phyloP scores from a whole-genome alignment of 345 rosid genomes.

The Lumnitzera racemosa region DNA sequence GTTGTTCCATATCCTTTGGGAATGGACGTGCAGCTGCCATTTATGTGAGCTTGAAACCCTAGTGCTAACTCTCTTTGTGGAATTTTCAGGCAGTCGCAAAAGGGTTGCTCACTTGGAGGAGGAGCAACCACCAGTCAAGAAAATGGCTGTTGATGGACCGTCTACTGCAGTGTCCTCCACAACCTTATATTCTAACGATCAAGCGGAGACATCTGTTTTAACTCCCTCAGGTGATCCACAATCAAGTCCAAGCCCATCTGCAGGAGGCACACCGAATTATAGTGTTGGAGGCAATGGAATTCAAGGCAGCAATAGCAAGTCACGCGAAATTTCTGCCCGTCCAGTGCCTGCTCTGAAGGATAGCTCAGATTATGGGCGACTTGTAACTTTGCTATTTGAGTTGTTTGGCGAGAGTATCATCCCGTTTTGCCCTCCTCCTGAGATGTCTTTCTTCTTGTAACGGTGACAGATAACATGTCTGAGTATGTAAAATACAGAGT shows the following conservation, averaged over 20 bases:
- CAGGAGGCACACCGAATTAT: conserved; percentile 25
- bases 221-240: conserved; percentile 28
- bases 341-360: conserved; percentile 71
- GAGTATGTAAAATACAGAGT: conserved; percentile 1
- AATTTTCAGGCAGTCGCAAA: conserved; percentile 47
- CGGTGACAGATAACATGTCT: conserved; percentile 8
- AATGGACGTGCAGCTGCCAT: no score
- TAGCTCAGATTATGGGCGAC: conserved; percentile 59
- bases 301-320: conserved; percentile 19
- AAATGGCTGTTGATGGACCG: conserved; percentile 46
- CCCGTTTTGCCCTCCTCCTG: conserved; percentile 72
- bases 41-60: no score
- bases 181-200: conserved; percentile 28
- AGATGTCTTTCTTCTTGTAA: conserved; percentile 66
- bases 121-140: conserved; percentile 39
- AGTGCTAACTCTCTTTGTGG: neutral
- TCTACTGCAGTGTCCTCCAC: conserved; percentile 15
- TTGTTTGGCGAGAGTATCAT: conserved; percentile 66
- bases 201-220: conserved; percentile 25
- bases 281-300: conserved; percentile 11
- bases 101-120: conserved; percentile 30
- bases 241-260: conserved; percentile 26
- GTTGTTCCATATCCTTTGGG: no score
- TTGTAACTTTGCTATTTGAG: conserved; percentile 53
- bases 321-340: conserved; percentile 39